phyloP scores from a whole-genome alignment of 139 green algal genomes.

The Gonium pectorale region DNA sequence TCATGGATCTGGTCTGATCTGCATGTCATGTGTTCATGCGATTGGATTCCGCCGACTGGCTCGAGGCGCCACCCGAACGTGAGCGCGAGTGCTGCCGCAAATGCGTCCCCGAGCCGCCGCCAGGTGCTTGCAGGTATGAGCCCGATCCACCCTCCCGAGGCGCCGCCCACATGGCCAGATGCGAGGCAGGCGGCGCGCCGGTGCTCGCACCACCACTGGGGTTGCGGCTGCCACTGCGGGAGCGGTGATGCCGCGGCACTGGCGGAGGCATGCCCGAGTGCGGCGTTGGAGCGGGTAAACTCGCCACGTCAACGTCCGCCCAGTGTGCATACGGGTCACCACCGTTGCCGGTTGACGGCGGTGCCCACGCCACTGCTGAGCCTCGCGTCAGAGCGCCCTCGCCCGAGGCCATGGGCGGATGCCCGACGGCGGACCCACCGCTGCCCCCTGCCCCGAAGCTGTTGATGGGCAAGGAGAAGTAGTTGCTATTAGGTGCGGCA shows the following conservation, averaged over 20 bases:
- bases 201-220: slow-evolving; percentile 16
- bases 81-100: too few species aligned
- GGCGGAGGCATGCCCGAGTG: too few species aligned
- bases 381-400: neutral
- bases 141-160: too few species aligned
- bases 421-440: slow-evolving; percentile 5
- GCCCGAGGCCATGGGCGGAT: neutral
- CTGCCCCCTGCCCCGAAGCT: neutral
- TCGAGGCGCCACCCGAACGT: too few species aligned
- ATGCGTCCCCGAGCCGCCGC: too few species aligned
- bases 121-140: too few species aligned
- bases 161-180: too few species aligned
- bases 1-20: too few species aligned
- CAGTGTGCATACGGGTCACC: neutral
- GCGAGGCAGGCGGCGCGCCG: too few species aligned
- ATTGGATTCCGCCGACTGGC: too few species aligned
- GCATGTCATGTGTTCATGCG: too few species aligned
- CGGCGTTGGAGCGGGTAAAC: neutral
- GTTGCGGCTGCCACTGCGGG: slow-evolving; percentile 23
- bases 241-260: slow-evolving; percentile 31
- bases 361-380: neutral
- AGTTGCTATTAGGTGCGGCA: neutral
- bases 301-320: slow-evolving; percentile 14
- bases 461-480: slow-evolving; percentile 12
- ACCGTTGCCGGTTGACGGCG: neutral